A percentile compares a stretch with the other conserved stretches of the same genome.
phyloP scores from a whole-genome alignment of 371 early-diverging fungal genomes.

The Rhizomucor pusillus region DNA sequence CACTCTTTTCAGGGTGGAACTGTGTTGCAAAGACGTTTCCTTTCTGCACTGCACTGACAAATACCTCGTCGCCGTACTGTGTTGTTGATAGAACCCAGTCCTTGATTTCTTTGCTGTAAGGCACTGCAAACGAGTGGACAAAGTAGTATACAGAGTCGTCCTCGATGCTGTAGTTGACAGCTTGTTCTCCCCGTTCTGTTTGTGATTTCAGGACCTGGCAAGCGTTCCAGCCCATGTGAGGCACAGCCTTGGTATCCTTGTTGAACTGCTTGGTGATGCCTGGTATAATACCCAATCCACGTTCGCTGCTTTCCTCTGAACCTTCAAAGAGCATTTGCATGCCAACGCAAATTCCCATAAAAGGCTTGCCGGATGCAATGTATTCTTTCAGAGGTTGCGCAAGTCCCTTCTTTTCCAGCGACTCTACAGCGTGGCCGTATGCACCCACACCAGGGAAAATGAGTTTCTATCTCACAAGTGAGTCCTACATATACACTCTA shows the following conservation, averaged over 20 bases:
- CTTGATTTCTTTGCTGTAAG: conserved; percentile 47
- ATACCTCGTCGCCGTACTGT: conserved; percentile 83
- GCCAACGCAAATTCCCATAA: conserved; percentile 98
- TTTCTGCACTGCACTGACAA: conserved; percentile 80
- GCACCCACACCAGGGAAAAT: conserved; percentile 98
- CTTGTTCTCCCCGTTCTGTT: conserved; percentile 22
- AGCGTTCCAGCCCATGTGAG: conserved; percentile 98
- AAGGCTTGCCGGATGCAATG: conserved; percentile 81
- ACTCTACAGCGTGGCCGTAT: conserved; percentile 89
- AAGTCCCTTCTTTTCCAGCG: conserved; percentile 73
- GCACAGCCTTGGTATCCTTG: conserved; percentile 75
- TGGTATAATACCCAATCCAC: conserved; percentile 86
- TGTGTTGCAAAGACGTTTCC: conserved; percentile 94
- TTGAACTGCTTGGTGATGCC: conserved; percentile 73
- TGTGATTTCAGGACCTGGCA: conserved; percentile 47
- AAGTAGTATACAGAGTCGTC: conserved; percentile 81
- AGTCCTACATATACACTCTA: no score
- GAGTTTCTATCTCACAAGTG: conserved; percentile 77
- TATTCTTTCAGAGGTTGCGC: conserved; percentile 80
- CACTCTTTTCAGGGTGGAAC: conserved; percentile 98
- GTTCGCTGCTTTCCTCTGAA: conserved; percentile 81
- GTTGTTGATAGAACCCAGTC: conserved; percentile 77
- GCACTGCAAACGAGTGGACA: conserved; percentile 94
- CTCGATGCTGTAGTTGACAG: conserved; percentile 40
- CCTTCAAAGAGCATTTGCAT: conserved; percentile 95